These are phyloP conservation scores for Amanita brunnescens DNA, from an alignment of 768 basidiomycete genomes.

Conservation along the genomic window DNA sequence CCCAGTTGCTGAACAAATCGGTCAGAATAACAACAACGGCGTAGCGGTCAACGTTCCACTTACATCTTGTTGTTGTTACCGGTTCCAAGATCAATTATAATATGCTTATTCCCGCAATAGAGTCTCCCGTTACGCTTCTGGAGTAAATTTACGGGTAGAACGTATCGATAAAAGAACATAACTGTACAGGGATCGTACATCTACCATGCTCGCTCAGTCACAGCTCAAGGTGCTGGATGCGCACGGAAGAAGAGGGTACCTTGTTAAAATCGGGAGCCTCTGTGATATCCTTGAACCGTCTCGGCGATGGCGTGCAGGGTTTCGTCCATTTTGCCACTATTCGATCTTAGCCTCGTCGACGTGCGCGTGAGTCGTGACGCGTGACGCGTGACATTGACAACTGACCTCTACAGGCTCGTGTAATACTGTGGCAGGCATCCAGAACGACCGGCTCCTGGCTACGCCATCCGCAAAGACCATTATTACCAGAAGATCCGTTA, in stretches of 20 bases:
- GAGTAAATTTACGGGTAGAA: not conserved
- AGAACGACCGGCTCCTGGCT: too few relatives aligned
- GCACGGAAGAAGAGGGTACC: slow-evolving; percentile 32
- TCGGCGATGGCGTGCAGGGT: slow-evolving; percentile 87
- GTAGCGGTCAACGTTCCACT: slow-evolving; percentile 23
- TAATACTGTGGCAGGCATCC: too few relatives aligned
- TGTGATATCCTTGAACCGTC: slow-evolving; percentile 94
- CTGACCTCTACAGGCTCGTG: too few relatives aligned
- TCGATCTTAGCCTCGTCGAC: too few relatives aligned
- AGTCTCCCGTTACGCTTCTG: not conserved
- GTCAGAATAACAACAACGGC: not conserved
- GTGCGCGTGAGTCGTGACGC: too few relatives aligned
- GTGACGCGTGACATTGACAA: too few relatives aligned
- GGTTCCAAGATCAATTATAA: slow-evolving; percentile 99
- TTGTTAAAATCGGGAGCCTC: slow-evolving; percentile 99
- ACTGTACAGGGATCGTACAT: slow-evolving; percentile 95
- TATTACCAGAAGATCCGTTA: too few relatives aligned
- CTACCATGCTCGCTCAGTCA: slow-evolving; percentile 59
- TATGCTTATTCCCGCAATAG: slow-evolving; percentile 89
- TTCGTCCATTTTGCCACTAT: slow-evolving; percentile 99
- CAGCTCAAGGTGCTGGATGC: slow-evolving; percentile 2
- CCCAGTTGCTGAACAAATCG: slow-evolving; percentile 72
- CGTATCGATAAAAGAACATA: slow-evolving; percentile 97
- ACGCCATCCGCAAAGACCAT: too few relatives aligned
- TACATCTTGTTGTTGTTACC: slow-evolving; percentile 99